Base-by-base conservation (phyloP, 345 rosid species). In the Pugionium dolabratum region DNA sequence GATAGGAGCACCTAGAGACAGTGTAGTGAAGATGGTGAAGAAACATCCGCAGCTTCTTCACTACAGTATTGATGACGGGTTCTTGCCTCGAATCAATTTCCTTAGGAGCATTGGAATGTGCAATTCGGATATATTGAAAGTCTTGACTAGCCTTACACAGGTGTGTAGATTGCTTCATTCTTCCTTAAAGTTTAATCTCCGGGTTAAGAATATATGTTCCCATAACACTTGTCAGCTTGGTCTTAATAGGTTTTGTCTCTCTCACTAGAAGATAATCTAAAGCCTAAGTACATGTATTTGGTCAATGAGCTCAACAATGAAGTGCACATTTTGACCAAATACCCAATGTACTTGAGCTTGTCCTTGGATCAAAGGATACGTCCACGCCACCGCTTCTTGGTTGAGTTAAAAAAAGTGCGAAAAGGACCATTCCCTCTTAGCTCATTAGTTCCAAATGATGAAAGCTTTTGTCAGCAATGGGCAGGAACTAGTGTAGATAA, bases 21-120 rank as follows among this genome's bases (percentile, higher is more conserved):
- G 87, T 61, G 77, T 94, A 0, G 90, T 90, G 71, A 94, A 94
- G 79, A 94, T 90, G 97, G 97, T 94, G 49, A 88, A 72, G 42
- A 90, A 85, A 73, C 99, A 94, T 73, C 97, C 97, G 2, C 99
- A 90, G 81, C 82, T 94, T 42, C 97, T 94, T 55, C 97, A 90
- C 70, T 94, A 94, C 73, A 94, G 99, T 74, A 83, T 94, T 1
- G 96, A 94, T 25, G 92, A 88, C 7, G 99, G 96, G 27, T 80
- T 90, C 42, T 73, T 94, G 67, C 97, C 99, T 11, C 80, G 95
- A 75, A 94, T 94, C 81, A 88, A 90, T 71, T 94, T 94, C 78
- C 85, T 88, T 53, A 80, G 97, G 78, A 94, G 90, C 68, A 90
- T 88, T 29, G 97, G 99, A 45, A 84, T 94, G 97, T 35, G 64